Evolutionary conservation across 352 stramenopile species (phyloP).

Genomic region (Phytophthora kernoviae): DNA sequence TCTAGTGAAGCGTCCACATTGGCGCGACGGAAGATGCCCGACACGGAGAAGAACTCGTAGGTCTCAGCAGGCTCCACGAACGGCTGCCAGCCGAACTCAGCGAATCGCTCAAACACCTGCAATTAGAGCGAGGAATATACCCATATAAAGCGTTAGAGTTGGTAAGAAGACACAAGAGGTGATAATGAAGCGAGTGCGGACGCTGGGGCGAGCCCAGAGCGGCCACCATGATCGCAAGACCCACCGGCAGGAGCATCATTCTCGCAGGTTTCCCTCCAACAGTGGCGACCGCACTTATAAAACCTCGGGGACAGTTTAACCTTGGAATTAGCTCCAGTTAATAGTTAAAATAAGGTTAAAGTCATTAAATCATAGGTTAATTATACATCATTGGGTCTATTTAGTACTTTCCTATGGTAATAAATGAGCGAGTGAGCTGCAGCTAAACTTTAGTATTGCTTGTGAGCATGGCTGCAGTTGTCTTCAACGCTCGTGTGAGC

Average conservation of each 20-base stretch:
- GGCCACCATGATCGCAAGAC: conserved; percentile 5
- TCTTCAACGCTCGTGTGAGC: conserved; percentile 18
- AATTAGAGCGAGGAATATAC: background rate
- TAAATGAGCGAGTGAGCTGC: conserved; percentile 20
- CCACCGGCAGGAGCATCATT: conserved; percentile 51
- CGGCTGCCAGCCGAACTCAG: conserved; percentile 75
- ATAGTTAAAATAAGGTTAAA: background rate
- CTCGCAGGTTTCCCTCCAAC: conserved; percentile 33
- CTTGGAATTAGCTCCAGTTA: background rate
- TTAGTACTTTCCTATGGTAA: conserved; percentile 40
- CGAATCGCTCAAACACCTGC: conserved; percentile 80
- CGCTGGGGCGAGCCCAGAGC: background rate
- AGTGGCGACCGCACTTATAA: conserved; percentile 10
- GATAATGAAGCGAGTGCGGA: background rate
- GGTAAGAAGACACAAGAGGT: background rate
- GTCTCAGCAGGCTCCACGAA: conserved; percentile 84
- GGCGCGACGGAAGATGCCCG: conserved; percentile 69
- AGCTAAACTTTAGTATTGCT: background rate
- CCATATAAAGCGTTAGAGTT: conserved; percentile 1
- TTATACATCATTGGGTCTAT: background rate
- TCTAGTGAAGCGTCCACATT: conserved; percentile 67
- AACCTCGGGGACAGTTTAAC: background rate
- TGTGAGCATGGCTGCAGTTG: conserved; percentile 2
- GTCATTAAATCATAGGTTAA: background rate
- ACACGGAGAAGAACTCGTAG: conserved; percentile 86